phyloP scores from a whole-genome alignment of 202 grass and related monocot genomes.

The Carex sylvatica region DNA sequence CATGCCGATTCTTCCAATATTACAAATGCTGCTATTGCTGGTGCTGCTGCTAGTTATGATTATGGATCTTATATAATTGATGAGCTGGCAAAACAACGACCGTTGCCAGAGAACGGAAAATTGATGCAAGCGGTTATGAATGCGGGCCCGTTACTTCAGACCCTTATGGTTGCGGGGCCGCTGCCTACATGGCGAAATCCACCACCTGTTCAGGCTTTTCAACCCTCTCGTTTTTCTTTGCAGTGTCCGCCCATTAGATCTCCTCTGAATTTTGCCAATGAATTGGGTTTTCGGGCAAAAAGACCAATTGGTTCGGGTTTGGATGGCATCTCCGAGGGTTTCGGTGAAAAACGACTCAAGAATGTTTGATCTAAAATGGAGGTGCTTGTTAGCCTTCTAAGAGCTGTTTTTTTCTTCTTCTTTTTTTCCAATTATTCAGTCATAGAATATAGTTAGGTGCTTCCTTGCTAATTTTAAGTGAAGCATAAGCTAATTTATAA shows the following conservation, averaged over 20 bases:
- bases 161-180: conserved; percentile 40
- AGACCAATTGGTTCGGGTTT: not conserved
- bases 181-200: conserved; percentile 59
- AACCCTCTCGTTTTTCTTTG: conserved; percentile 15
- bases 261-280: not conserved
- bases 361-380: conserved; percentile 10
- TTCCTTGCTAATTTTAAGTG: conserved; percentile 31
- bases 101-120: conserved; percentile 34
- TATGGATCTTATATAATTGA: conserved; percentile 34
- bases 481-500: conserved; percentile 17
- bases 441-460: conserved; percentile 22
- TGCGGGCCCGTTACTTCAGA: conserved; percentile 47
- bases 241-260: not conserved
- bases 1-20: conserved; percentile 24
- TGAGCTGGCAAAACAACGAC: conserved; percentile 25
- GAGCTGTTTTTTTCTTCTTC: not conserved
- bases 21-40: not conserved
- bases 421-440: not conserved
- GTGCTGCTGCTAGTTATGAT: not conserved
- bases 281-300: not conserved
- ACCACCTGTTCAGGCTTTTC: conserved; percentile 28
- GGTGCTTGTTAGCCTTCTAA: not conserved
- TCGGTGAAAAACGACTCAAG: not conserved
- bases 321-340: not conserved
- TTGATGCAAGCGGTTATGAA: conserved; percentile 48